These are phyloP conservation scores for Suillus ampliporus DNA, from an alignment of 768 basidiomycete genomes.

Conservation along the genomic window DNA sequence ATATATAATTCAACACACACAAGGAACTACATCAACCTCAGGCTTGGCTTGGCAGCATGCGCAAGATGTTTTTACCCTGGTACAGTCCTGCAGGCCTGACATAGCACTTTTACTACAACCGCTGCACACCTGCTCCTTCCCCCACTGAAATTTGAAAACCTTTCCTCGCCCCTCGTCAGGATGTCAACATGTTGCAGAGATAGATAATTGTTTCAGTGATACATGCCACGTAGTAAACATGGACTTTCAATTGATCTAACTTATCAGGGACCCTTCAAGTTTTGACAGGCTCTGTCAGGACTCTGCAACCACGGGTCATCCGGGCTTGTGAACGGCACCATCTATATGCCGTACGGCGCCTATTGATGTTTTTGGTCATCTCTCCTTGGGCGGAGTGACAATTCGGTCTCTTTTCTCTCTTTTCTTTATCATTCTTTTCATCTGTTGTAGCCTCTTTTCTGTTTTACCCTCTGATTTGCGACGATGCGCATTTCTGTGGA, in stretches of 20 bases:
- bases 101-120: slow-evolving; percentile 5
- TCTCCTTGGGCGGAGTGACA: slow-evolving; percentile 5
- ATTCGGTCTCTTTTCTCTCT: neutral
- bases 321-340: slow-evolving; percentile 6
- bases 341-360: slow-evolving; percentile 12
- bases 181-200: neutral
- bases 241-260: neutral
- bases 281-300: neutral
- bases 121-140: too few relatives aligned
- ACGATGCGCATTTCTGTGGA: slow-evolving; percentile 45
- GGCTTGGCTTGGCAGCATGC: neutral
- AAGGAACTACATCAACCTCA: neutral
- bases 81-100: neutral
- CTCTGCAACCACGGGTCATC: neutral
- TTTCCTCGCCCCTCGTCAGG: too few relatives aligned
- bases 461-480: neutral
- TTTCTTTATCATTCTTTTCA: slow-evolving; percentile 8
- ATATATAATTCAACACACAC: neutral
- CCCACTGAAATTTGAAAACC: too few relatives aligned
- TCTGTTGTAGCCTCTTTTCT: neutral
- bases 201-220: neutral
- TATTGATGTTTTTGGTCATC: slow-evolving; percentile 9
- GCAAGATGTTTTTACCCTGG: neutral
- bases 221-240: neutral
- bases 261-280: neutral